Evolutionary conservation across 441 rosid genomes (phyloP), one percentile per base, ranked within the genome.

Genomic region (Mallotus repandus): DNA sequence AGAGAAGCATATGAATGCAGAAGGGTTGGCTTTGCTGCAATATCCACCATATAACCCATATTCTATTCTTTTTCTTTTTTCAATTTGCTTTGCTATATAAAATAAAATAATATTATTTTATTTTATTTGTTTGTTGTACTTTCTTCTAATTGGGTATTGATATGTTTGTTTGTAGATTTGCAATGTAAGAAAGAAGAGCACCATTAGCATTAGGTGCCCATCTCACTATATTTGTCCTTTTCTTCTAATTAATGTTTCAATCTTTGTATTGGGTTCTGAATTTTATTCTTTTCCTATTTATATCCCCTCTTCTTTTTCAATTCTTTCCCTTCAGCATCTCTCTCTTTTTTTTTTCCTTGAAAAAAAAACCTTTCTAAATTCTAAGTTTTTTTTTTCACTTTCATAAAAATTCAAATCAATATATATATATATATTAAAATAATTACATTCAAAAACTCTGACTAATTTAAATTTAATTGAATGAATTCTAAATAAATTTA

Each of bases 31-130:
- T 81, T 68, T 76, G 85, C 87, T 80, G 81, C 88, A 80, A 80
- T 88, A 77, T 84, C 90, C 85, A 86, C 89, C 91, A 75, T 86
- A 79, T 50, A 19, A 9, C 60, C 59, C 83, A 80, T 80, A 77
- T 81, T 84, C 76, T 80, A 69, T 69, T 61, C 45, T 48, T 45
- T 74, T 62, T 65, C 52, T 35, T 66, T 56, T 19, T 25, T 58
- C 38, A 15, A 18, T 16, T 43, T n/a, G 43, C 43, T 61, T 38
- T 0, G 25, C 8, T 29, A 29, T 5, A 48, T 2, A 19, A 45
- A 2, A 48, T 2, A 19, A 45, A 2, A 45, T 45, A 7, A 1
- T 45, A 45, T 45, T 45, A 7, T 38, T 38, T 38, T 38, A 38
- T 29, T 60, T 16, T 25, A 35, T 19, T 41, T 72, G 21, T 71